Evolutionary conservation across 2,329 filamentous ascomycete genomes (phyloP).

Genomic region (Aspergillus ustus): DNA sequence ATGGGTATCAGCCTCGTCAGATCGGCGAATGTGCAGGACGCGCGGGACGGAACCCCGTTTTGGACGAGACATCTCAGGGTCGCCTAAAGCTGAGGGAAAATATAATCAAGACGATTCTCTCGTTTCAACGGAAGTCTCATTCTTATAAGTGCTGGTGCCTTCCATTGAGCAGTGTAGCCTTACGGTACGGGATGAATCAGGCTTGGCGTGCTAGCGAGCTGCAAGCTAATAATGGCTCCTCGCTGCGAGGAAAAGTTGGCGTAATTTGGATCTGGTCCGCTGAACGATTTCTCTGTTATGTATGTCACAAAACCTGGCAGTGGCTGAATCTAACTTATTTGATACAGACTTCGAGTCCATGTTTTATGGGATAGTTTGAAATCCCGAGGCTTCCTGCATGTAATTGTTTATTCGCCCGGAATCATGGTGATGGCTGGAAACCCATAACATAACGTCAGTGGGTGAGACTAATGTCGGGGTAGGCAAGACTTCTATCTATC

Average conservation of each 20-base stretch:
- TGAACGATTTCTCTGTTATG: too few relatives aligned
- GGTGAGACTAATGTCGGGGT: background rate
- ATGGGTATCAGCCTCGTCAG: conserved; percentile 43
- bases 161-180: background rate
- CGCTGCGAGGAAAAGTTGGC: too few relatives aligned
- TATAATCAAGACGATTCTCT: background rate
- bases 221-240: too few relatives aligned
- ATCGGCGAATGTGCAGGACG: conserved; percentile 57
- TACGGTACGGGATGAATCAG: background rate
- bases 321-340: background rate
- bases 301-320: background rate
- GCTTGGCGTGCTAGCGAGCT: background rate
- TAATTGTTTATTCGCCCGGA: background rate
- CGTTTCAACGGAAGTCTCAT: background rate
- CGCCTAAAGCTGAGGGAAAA: background rate
- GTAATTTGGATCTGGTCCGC: too few relatives aligned
- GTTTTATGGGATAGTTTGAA: background rate
- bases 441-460: background rate
- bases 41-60: conserved; percentile 27
- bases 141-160: background rate
- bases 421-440: background rate
- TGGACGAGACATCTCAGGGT: conserved; percentile 14
- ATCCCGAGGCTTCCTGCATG: background rate
- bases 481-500: background rate
- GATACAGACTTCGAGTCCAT: background rate